phyloP scores from a whole-genome alignment of 2,329 filamentous ascomycete species.

The Trichoderma sp. region DNA sequence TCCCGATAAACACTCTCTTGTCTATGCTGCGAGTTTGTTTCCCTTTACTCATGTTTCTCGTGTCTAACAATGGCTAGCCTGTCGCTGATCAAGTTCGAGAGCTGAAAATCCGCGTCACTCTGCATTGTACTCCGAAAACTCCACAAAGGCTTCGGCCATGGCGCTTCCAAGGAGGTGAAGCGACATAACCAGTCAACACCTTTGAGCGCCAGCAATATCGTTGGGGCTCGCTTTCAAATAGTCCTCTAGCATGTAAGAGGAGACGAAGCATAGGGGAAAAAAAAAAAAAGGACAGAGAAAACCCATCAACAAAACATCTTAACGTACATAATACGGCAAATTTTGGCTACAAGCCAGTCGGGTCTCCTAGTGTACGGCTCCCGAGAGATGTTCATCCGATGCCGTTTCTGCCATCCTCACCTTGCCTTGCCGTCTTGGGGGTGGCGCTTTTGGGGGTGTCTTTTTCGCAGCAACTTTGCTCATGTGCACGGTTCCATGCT shows the following conservation, averaged over 20 bases:
- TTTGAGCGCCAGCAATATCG: neutral
- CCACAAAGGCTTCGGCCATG: neutral
- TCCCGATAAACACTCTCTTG: conserved; percentile 4
- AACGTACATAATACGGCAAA: neutral
- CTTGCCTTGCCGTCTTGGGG: conserved; percentile 45
- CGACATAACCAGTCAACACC: neutral
- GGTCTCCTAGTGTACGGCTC: neutral
- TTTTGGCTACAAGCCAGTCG: neutral
- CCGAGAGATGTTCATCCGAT: conserved; percentile 25
- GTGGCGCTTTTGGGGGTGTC: conserved; percentile 45
- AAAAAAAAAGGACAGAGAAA: neutral
- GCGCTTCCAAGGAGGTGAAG: neutral
- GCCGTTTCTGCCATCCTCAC: conserved; percentile 36
- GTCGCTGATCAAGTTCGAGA: conserved; percentile 8
- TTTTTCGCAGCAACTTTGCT: conserved; percentile 36
- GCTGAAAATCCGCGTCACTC: neutral
- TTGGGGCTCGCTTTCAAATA: neutral
- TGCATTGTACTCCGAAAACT: conserved; percentile 9
- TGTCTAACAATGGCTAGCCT: conserved; percentile 3
- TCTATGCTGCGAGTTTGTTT: conserved; percentile 6
- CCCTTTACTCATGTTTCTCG: conserved; percentile 11
- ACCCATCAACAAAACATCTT: neutral
- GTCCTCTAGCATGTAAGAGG: neutral
- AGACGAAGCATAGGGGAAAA: neutral
- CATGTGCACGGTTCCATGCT: conserved; percentile 31